Base-by-base conservation (phyloP, 2,329 filamentous ascomycete genomes). In the Penicillium sp. region DNA sequence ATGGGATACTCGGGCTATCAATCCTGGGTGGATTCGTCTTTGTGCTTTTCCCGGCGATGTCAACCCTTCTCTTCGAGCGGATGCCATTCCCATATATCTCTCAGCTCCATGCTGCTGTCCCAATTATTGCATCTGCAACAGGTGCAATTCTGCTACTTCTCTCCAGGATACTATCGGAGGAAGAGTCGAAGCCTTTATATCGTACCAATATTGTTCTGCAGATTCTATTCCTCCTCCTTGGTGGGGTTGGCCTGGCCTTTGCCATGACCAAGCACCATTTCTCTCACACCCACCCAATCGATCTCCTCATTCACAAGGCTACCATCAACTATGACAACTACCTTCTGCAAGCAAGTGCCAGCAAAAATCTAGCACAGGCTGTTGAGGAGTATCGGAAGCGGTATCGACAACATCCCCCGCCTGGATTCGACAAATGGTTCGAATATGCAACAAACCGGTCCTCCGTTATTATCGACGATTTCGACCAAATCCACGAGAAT, bases 341-440 rank as follows among this genome's bases (percentile, higher is more conserved):
- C 73, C 63, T 79, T 10, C 73, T 74, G 12, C 77, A 82, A 62
- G 81, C 83, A 11, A 75, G 77, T 25, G 70, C 70, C 41, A 85
- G 83, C 67, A 75, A 71, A 15, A 82, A 74, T 11, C 71, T 87
- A 1, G 67, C 73, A 35, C 78, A 82, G 59, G 84, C 84, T 28
- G 80, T 84, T 6, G 62, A 71, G 20, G 76, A 81, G 41, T 88
- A 88, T 69, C 78, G 75, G 45, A 70, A 74, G 52, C 79, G 83
- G 61, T 86, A 87, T 66, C 70, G 76, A 2, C 79, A 82, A 55
- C 77, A 81, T 60, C 85, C 86, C 1, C 86, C 86, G 28, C 85
- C 85, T 10, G 81, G 81, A 12, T 88, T 88, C 63, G 83, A 87
- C 62, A 75, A 80, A 58, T 88, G 85, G 86, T 87, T 84, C 65